Evolutionary conservation across 768 basidiomycete species (phyloP), one percentile per base, ranked within the genome.

Genomic region (Dictyophora rubrovolvata): DNA sequence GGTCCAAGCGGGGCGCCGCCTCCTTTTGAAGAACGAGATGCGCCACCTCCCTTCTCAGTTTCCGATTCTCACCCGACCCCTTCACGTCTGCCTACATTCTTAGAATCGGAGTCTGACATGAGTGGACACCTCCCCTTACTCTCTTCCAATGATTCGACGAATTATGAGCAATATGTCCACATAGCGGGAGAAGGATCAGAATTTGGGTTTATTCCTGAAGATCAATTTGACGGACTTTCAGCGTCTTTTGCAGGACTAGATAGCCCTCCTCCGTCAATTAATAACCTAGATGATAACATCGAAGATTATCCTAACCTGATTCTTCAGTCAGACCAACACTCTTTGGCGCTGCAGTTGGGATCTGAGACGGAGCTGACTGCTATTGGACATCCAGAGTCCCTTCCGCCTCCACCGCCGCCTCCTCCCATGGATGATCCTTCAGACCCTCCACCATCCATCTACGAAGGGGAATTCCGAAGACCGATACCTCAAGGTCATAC

Each of bases 391-490:
- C 72, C 72, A 28, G 71, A 70, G 48, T 70, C 73, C 21, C 28
- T 28, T 28, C 82, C 77, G 1, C 89, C 87, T 0, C 90, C 89
- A 0, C 89, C 89, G 5, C 88, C 89, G 5, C 88, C 89, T 0
- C 86, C 85, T 17, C 83, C 85, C 35, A 79, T 91, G 74, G 90
- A 93, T 65, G 90, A 93, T 69, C 90, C 90, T 20, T 85, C 84
- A 1, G 90, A 93, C 68, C 90, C 89, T 20, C 90, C 90, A 5
- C 90, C 90, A 12, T 88, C 87, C 6, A 93, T 93, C 64, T 87
- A 93, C 69, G 89, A 87, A 9, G 85, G 83, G 53, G 59, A 48
- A 42, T 60, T 60, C 20, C 59, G 59, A 55, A 60, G 53, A 42
- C 59, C 54, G 21, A 20, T 28, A 28, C 28, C 28, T 28, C 28